Conservation (phyloP, 768 basidiomycete species). For the Scleroderma citrinum region DNA sequence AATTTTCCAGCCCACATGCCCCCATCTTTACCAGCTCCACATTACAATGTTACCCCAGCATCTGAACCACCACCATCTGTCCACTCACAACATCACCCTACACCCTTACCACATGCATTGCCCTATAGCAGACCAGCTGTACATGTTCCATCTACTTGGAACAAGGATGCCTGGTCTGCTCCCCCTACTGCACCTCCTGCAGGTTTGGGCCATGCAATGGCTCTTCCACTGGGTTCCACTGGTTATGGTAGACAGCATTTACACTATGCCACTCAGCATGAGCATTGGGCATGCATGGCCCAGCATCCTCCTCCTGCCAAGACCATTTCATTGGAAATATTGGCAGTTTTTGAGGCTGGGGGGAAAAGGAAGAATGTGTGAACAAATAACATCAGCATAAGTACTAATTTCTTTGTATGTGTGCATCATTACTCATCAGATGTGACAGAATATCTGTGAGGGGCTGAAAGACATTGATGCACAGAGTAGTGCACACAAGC, state of each 20-base stretch:
- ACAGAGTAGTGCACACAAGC: neutral
- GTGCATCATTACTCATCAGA: neutral
- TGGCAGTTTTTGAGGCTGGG: neutral
- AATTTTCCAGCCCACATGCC: too few relatives aligned
- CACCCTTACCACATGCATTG: neutral
- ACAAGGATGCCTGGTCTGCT: neutral
- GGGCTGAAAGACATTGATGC: constrained; percentile 2
- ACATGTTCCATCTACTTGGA: constrained; percentile 1
- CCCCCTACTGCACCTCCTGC: neutral
- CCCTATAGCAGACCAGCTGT: neutral
- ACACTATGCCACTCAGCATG: neutral
- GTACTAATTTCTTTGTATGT: too few relatives aligned
- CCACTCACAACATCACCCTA: neutral
- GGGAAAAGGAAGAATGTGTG: neutral
- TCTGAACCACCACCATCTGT: too few relatives aligned
- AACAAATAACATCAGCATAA: neutral
- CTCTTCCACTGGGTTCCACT: neutral
- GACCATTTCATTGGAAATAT: neutral
- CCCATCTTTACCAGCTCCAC: too few relatives aligned
- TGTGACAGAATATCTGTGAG: constrained; percentile 3
- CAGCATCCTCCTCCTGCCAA: neutral
- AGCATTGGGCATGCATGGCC: neutral
- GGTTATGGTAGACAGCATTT: constrained; percentile 3
- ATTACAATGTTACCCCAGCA: neutral
- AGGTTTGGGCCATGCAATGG: too few relatives aligned